Conservation (phyloP, 2,329 filamentous ascomycete species). For the Clonostachys rhizophaga region DNA sequence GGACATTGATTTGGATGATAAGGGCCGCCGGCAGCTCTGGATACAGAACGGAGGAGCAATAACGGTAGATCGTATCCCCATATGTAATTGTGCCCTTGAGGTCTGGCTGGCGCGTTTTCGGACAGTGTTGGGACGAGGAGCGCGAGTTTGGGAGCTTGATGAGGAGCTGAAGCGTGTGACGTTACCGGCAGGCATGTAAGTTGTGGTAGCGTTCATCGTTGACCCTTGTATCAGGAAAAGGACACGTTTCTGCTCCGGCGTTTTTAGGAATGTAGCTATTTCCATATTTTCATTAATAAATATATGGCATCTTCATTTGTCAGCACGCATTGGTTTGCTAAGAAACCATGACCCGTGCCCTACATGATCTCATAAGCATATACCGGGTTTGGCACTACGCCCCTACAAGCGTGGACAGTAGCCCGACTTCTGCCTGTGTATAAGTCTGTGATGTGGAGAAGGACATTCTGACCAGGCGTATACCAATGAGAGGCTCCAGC, state of each 20-base stretch:
- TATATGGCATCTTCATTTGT: background rate
- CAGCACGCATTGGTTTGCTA: background rate
- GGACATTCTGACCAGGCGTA: background rate
- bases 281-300: background rate
- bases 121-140: conserved; percentile 9
- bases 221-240: background rate
- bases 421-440: background rate
- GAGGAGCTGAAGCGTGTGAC: background rate
- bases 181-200: background rate
- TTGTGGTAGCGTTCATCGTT: too few species aligned
- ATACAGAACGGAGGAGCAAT: conserved; percentile 12
- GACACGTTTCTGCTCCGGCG: background rate
- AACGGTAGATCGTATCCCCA: conserved; percentile 17
- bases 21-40: conserved; percentile 16
- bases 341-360: background rate
- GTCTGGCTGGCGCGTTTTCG: conserved; percentile 17
- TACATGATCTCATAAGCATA: background rate
- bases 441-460: background rate
- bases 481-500: background rate
- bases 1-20: conserved; percentile 11
- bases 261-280: background rate
- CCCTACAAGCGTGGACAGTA: too few species aligned
- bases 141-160: conserved; percentile 9
- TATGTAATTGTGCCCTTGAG: conserved; percentile 19
- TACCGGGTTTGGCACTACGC: too few species aligned